These are phyloP conservation scores for Ailanthus altissimus DNA, from an alignment of 345 rosid genomes.

Conservation along the genomic window DNA sequence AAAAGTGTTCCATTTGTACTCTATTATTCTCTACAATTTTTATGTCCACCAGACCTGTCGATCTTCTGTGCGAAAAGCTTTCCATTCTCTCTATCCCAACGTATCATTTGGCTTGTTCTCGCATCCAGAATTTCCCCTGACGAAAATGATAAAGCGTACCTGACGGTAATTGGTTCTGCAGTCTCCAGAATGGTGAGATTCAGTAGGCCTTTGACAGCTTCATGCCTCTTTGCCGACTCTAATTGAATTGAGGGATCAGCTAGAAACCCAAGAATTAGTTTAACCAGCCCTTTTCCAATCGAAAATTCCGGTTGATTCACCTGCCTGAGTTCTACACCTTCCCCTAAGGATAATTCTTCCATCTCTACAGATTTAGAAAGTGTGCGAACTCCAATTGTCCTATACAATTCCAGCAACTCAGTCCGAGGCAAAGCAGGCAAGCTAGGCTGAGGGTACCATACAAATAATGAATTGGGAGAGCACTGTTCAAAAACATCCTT, in stretches of 20 bases:
- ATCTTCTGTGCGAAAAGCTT: conserved; percentile 48
- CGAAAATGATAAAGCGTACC: conserved; percentile 41
- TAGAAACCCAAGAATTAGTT: conserved; percentile 59
- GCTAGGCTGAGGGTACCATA: conserved; percentile 71
- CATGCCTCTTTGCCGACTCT: conserved; percentile 50
- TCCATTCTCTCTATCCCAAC: conserved; percentile 9
- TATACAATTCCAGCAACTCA: conserved; percentile 46
- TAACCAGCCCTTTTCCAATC: conserved; percentile 46
- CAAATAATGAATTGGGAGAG: conserved; percentile 46
- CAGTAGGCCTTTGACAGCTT: conserved; percentile 43
- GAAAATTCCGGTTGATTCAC: conserved; percentile 17
- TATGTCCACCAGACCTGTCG: conserved; percentile 32
- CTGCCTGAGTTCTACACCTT: conserved; percentile 26
- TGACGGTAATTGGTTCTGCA: conserved; percentile 31
- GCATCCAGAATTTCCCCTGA: conserved; percentile 29
- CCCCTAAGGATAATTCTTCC: conserved; percentile 33
- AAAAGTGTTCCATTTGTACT: no score
- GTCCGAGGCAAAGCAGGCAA: conserved; percentile 39
- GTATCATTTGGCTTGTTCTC: background rate
- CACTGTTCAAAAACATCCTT: conserved; percentile 44
- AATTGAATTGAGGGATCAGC: conserved; percentile 51
- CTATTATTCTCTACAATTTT: no score
- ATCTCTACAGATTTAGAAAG: conserved; percentile 52
- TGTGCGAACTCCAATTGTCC: conserved; percentile 57
- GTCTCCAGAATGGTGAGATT: conserved; percentile 42